Conservation (phyloP, 164 flowering plant genomes). For the Chimonanthus salicifolius region DNA sequence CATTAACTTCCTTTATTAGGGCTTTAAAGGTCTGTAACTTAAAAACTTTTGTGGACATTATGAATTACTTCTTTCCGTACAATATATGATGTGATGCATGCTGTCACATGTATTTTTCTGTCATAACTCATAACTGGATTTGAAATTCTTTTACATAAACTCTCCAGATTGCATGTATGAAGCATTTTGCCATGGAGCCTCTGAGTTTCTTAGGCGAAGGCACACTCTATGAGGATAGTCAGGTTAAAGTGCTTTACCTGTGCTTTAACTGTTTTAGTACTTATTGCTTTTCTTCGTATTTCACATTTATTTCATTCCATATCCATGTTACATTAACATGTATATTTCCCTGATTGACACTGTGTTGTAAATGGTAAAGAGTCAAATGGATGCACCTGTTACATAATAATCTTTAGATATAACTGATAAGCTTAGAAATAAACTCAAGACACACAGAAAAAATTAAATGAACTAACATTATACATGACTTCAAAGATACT, state of each 20-base stretch:
- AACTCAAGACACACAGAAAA: too few species aligned
- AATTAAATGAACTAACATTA: too few species aligned
- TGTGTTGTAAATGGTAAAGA: not conserved
- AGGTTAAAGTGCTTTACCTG: constrained; percentile 25
- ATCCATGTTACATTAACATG: not conserved
- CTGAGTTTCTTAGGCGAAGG: constrained; percentile 42
- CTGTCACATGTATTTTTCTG: not conserved
- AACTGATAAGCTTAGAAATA: too few species aligned
- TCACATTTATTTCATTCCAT: not conserved
- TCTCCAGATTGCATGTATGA: constrained; percentile 68
- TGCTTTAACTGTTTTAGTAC: not conserved
- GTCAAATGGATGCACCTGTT: too few species aligned
- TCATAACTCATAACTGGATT: not conserved
- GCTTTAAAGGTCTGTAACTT: constrained; percentile 61
- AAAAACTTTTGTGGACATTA: not conserved
- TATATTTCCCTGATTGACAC: not conserved
- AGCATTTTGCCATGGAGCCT: constrained; percentile 65
- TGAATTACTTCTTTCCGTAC: not conserved
- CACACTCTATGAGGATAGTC: constrained; percentile 31
- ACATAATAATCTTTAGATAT: too few species aligned
- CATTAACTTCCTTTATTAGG: constrained; percentile 72
- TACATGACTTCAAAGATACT: not conserved
- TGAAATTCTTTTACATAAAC: not conserved
- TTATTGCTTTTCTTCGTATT: not conserved
- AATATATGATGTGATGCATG: not conserved